phyloP scores from a whole-genome alignment of 352 stramenopile genomes.

The Stramenopiles sp. region DNA sequence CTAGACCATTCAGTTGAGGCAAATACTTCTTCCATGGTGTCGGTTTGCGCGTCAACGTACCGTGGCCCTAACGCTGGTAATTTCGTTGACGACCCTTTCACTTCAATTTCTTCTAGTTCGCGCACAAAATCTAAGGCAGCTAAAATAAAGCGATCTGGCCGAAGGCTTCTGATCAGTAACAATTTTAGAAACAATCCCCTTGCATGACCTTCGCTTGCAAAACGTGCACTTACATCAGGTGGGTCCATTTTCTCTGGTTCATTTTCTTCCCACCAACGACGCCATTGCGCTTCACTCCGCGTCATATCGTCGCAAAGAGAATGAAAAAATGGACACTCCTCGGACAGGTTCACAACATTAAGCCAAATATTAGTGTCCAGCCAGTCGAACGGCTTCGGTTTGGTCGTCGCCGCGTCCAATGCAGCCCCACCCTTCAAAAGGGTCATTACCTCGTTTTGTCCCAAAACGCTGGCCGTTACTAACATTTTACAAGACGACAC shows the following conservation, averaged over 20 bases:
- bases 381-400: conserved; percentile 86
- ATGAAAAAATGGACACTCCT: conserved; percentile 86
- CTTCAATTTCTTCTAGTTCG: conserved; percentile 86
- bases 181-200: conserved; percentile 89
- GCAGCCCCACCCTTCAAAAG: conserved; percentile 82
- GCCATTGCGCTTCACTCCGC: conserved; percentile 84
- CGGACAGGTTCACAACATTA: conserved; percentile 83
- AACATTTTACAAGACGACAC: conserved; percentile 94
- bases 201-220: conserved; percentile 63
- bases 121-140: conserved; percentile 92
- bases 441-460: conserved; percentile 73
- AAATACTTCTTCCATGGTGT: conserved; percentile 95
- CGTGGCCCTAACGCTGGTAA: conserved; percentile 49
- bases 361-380: conserved; percentile 91
- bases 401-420: conserved; percentile 86
- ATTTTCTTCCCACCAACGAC: conserved; percentile 92
- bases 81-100: conserved; percentile 25
- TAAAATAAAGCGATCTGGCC: conserved; percentile 90
- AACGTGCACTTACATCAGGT: conserved; percentile 76
- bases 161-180: conserved; percentile 80
- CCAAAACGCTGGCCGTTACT: conserved; percentile 75
- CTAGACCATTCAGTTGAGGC: conserved; percentile 80
- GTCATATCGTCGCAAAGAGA: conserved; percentile 88
- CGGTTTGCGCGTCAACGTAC: conserved; percentile 93
- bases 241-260: conserved; percentile 80